Evolutionary conservation across 106 monocot species (phyloP).

Genomic region (Iris macrosiphon): DNA sequence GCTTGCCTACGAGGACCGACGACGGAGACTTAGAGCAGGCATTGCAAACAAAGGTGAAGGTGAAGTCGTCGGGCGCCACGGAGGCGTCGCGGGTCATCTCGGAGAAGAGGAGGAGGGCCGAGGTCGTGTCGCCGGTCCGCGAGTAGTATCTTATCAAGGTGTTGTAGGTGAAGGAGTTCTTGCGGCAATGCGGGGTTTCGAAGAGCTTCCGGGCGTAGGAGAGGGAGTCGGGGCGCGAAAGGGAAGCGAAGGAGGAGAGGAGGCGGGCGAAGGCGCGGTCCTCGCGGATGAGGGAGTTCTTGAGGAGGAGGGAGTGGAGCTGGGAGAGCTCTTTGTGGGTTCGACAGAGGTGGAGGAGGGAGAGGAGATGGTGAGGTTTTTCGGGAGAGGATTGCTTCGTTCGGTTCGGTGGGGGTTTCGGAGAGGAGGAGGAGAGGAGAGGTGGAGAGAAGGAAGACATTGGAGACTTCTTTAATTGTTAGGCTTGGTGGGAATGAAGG

Average conservation of each 20-base stretch:
- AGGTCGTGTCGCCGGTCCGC: background rate
- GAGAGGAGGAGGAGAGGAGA: background rate
- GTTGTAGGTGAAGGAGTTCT: conserved; percentile 16
- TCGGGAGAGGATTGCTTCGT: background rate
- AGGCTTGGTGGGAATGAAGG: background rate
- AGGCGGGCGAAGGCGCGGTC: conserved; percentile 12
- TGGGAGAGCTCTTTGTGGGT: conserved; percentile 13
- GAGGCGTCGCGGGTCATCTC: background rate
- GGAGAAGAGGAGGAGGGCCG: conserved; percentile 14
- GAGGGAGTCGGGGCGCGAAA: conserved; percentile 5
- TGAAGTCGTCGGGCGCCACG: conserved; percentile 10
- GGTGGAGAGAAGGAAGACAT: background rate
- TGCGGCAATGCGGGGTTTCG: background rate
- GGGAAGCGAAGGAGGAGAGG: conserved; percentile 25
- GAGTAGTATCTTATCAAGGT: conserved; percentile 13
- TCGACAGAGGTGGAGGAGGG: conserved; percentile 9
- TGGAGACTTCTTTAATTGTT: background rate
- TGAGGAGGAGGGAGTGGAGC: conserved; percentile 25
- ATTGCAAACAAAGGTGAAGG: conserved; percentile 21
- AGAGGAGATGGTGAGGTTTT: background rate
- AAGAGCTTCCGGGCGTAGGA: conserved; percentile 15
- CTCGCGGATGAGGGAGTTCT: conserved; percentile 10
- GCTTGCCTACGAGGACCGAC: conserved; percentile 10
- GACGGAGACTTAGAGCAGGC: conserved; percentile 13
- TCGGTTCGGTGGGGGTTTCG: too few relatives aligned